phyloP scores from a whole-genome alignment of 768 basidiomycete genomes.

The Rhizopogon roseolus region DNA sequence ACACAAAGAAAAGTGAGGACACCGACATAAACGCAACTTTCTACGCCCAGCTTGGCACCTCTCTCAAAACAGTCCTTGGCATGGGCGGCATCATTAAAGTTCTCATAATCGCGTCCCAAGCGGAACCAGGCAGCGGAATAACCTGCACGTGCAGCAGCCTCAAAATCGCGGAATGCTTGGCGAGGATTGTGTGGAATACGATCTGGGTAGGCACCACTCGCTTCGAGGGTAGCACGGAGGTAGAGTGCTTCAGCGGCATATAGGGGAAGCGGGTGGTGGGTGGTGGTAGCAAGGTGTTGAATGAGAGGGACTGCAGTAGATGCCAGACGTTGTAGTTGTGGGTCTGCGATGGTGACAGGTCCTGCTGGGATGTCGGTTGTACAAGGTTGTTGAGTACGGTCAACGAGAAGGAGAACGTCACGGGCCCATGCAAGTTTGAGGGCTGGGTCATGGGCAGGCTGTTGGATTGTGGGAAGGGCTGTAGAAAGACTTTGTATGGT shows the following conservation, averaged over 20 bases:
- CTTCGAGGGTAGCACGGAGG: constrained; percentile 68
- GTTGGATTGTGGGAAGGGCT: constrained; percentile 47
- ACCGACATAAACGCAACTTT: constrained; percentile 77
- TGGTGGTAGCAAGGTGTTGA: constrained; percentile 45
- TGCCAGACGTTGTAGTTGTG: constrained; percentile 52
- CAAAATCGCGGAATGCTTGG: constrained; percentile 86
- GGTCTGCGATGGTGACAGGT: constrained; percentile 53
- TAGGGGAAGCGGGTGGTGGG: constrained; percentile 30
- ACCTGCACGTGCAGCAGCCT: constrained; percentile 74
- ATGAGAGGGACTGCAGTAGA: constrained; percentile 64
- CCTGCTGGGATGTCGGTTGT: constrained; percentile 42
- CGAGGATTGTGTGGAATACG: constrained; percentile 64
- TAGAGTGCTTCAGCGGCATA: constrained; percentile 71
- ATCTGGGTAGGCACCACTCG: constrained; percentile 68
- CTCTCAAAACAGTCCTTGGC: constrained; percentile 87
- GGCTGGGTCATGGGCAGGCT: constrained; percentile 49
- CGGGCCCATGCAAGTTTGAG: constrained; percentile 74
- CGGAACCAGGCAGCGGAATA: constrained; percentile 86
- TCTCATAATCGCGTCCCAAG: constrained; percentile 89
- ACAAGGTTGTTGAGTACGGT: constrained; percentile 40
- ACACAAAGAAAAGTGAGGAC: background rate
- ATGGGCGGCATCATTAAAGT: constrained; percentile 65
- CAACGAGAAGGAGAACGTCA: constrained; percentile 78
- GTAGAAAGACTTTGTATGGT: constrained; percentile 54
- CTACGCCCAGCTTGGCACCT: constrained; percentile 70